Conservation (phyloP, 2,329 filamentous ascomycete species). For the Xylaria sp. region DNA sequence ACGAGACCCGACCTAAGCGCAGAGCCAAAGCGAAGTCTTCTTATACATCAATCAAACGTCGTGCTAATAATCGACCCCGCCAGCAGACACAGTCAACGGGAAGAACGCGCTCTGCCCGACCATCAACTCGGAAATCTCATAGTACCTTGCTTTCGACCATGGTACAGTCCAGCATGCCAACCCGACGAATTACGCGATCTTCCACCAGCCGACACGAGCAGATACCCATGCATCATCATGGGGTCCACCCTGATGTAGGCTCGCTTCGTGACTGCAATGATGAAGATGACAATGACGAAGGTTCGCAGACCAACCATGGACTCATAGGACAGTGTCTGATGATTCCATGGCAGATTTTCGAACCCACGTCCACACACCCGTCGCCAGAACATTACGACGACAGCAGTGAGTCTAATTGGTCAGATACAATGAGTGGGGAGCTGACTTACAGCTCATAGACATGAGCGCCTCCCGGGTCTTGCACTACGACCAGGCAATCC, state of each 20-base stretch:
- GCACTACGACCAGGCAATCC: slow-evolving; percentile 53
- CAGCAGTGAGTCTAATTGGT: slow-evolving; percentile 42
- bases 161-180: slow-evolving; percentile 26
- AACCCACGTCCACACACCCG: slow-evolving; percentile 38
- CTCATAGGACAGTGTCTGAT: slow-evolving; percentile 33
- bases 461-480: slow-evolving; percentile 53
- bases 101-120: slow-evolving; percentile 32
- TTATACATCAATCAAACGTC: slow-evolving; percentile 33
- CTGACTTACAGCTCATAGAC: slow-evolving; percentile 46
- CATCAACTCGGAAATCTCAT: slow-evolving; percentile 29
- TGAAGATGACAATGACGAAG: slow-evolving; percentile 41
- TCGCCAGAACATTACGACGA: slow-evolving; percentile 38
- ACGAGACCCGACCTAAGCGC: slow-evolving; percentile 28
- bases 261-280: slow-evolving; percentile 36
- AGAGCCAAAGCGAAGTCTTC: slow-evolving; percentile 29
- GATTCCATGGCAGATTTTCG: slow-evolving; percentile 37
- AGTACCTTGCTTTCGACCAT: slow-evolving; percentile 1
- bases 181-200: slow-evolving; percentile 39
- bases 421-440: slow-evolving; percentile 30
- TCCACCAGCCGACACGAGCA: slow-evolving; percentile 38
- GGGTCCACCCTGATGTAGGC: slow-evolving; percentile 37
- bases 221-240: slow-evolving; percentile 44
- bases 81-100: slow-evolving; percentile 27
- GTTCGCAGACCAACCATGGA: slow-evolving; percentile 42
- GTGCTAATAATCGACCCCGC: slow-evolving; percentile 28